Evolutionary conservation across 1,284 basidiomycete genomes (phyloP).

Genomic region (Rhodotorula mucilaginosa): DNA sequence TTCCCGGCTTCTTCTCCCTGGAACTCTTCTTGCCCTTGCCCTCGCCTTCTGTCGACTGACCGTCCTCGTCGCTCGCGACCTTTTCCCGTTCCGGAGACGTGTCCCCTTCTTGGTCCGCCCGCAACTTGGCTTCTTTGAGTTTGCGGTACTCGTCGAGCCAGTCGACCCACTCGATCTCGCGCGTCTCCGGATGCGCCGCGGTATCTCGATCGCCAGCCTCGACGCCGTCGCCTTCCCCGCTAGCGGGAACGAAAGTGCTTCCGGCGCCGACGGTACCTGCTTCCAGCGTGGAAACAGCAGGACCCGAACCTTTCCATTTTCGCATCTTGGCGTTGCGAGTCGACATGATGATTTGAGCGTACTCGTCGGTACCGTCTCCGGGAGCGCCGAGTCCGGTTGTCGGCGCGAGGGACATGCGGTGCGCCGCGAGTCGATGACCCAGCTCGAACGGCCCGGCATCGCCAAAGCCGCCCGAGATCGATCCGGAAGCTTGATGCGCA

Average conservation of each 20-base stretch:
- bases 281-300: slow-evolving; percentile 5
- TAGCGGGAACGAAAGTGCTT: slow-evolving; percentile 9
- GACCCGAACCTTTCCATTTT: slow-evolving; percentile 51
- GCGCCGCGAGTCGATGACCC: slow-evolving; percentile 8
- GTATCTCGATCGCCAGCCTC: not conserved
- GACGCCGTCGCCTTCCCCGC: slow-evolving; percentile 30
- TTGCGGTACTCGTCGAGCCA: slow-evolving; percentile 59
- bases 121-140: slow-evolving; percentile 58
- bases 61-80: slow-evolving; percentile 1
- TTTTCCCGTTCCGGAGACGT: slow-evolving; percentile 6
- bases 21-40: not conserved
- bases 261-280: slow-evolving; percentile 14
- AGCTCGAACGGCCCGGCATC: not conserved
- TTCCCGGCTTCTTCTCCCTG: not conserved
- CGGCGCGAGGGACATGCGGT: slow-evolving; percentile 34
- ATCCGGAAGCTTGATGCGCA: not conserved
- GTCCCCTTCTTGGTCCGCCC: slow-evolving; percentile 47
- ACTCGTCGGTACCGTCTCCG: slow-evolving; percentile 50
- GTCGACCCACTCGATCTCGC: slow-evolving; percentile 59
- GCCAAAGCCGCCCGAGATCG: not conserved
- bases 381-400: not conserved
- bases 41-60: not conserved
- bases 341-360: slow-evolving; percentile 57
- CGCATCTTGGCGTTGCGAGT: slow-evolving; percentile 57
- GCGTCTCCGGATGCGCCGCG: slow-evolving; percentile 11